phyloP scores from a whole-genome alignment of 1,284 basidiomycete genomes.

The Chondrostereum purpureum region DNA sequence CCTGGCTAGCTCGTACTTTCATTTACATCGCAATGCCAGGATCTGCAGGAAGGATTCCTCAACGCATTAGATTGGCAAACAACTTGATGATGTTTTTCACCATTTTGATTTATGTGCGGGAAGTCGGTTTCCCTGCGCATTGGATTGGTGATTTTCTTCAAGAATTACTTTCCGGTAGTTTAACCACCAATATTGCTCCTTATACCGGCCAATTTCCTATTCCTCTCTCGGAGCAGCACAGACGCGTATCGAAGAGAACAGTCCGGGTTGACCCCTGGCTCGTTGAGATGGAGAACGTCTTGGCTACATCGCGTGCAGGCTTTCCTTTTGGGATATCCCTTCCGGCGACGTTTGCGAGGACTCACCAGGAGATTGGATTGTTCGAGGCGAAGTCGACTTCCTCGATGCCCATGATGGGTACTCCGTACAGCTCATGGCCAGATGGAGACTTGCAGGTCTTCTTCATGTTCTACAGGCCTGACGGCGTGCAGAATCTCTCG shows the following conservation, averaged over 20 bases:
- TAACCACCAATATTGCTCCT: conserved; percentile 23
- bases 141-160: conserved; percentile 30
- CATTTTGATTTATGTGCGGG: conserved; percentile 24
- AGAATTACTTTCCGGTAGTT: conserved; percentile 20
- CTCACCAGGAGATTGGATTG: conserved; percentile 19
- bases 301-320: conserved; percentile 18
- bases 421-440: conserved; percentile 8
- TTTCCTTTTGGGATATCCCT: conserved; percentile 23
- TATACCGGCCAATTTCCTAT: conserved; percentile 23
- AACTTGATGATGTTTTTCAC: conserved; percentile 26
- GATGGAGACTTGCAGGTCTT: conserved; percentile 10
- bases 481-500: not conserved
- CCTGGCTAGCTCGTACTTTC: conserved; percentile 27
- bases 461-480: conserved; percentile 19
- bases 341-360: conserved; percentile 15
- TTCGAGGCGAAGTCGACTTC: conserved; percentile 18
- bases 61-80: conserved; percentile 22
- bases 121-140: conserved; percentile 27
- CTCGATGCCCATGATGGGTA: conserved; percentile 11
- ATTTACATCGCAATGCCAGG: conserved; percentile 23
- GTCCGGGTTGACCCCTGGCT: conserved; percentile 26
- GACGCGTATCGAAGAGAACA: conserved; percentile 15
- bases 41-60: conserved; percentile 9
- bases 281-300: conserved; percentile 24
- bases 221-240: conserved; percentile 9